Base-by-base conservation (phyloP, 164 flowering plant species). In the Brasenia schreberi region DNA sequence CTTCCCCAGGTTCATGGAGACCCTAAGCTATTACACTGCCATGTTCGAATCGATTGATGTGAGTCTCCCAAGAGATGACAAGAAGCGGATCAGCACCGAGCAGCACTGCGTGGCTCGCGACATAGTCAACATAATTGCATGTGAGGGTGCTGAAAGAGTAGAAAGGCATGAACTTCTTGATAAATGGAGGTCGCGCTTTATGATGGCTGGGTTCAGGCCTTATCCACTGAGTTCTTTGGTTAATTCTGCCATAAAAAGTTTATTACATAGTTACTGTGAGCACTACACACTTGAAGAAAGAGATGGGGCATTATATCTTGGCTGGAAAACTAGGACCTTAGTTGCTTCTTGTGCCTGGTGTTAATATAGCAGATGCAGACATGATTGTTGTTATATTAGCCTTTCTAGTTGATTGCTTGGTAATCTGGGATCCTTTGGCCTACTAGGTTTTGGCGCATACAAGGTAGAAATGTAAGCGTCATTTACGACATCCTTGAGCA, bases 91-190 rank as follows among this genome's bases (percentile, higher is more conserved):
- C 67, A 84, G 72, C 63, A 85, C 84, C 0, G 96, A 89, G 75
- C 93, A 89, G 78, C 93, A 89, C 65, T 89, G 92, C 69, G 69
- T 89, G 64, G 92, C 92, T 2, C 79, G 90, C 7, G 92, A 87
- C 3, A 69, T 33, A 33, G 39, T 33, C 4, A 33, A 33, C 39
- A 33, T 33, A 33, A 33, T 33, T 33, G 39, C 39, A 87, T 19
- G 96, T 89, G 93, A 87, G 58, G 96, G 91, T 53, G 72, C 76
- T 17, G 96, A 87, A 72, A 81, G 93, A 69, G 86, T 85, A 43
- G 96, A 87, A 68, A 78, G 96, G 0, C 91, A 86, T 49, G 93
- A 89, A 74, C 76, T 77, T 66, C 77, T 83, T 1, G 85, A 84
- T 27, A 87, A 89, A 70, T 89, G 93, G 39, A 33, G 39, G 39